phyloP scores from a whole-genome alignment of 2,329 filamentous ascomycete species.

The Sporothrix globosa region DNA sequence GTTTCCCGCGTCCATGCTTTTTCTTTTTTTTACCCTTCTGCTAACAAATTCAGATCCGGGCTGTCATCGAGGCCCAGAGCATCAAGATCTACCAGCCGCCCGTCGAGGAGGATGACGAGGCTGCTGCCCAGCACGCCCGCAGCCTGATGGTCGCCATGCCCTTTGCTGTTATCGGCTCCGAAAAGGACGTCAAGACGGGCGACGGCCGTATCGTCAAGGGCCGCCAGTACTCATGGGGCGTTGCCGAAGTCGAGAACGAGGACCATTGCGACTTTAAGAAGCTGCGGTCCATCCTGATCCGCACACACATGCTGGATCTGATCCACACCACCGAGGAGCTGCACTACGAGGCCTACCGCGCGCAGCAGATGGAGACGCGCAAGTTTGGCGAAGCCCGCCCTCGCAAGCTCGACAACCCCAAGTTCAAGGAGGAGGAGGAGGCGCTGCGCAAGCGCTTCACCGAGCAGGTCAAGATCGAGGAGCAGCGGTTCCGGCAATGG shows the following conservation, averaged over 20 bases:
- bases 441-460: conserved; percentile 98
- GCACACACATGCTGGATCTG: conserved; percentile 98
- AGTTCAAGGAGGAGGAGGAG: conserved; percentile 99
- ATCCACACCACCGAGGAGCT: conserved; percentile 99
- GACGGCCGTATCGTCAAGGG: conserved; percentile 98
- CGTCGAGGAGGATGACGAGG: conserved; percentile 96
- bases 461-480: conserved; percentile 99
- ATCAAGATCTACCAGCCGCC: conserved; percentile 99
- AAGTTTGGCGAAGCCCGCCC: conserved; percentile 98
- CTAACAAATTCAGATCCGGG: conserved; percentile 68
- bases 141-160: conserved; percentile 96
- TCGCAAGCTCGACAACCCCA: conserved; percentile 98
- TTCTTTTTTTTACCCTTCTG: neutral
- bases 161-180: conserved; percentile 97
- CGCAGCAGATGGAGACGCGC: conserved; percentile 99
- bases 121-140: conserved; percentile 90
- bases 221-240: conserved; percentile 98
- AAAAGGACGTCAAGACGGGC: conserved; percentile 97
- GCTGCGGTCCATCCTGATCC: conserved; percentile 96
- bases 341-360: conserved; percentile 99
- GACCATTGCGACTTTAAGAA: conserved; percentile 99
- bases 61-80: conserved; percentile 95
- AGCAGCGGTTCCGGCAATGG: conserved; percentile 98
- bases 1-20: too few relatives aligned
- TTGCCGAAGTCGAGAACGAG: conserved; percentile 99